These are phyloP conservation scores for Schizopora paradoxa DNA, from an alignment of 1,284 basidiomycete species.

Conservation along the genomic window DNA sequence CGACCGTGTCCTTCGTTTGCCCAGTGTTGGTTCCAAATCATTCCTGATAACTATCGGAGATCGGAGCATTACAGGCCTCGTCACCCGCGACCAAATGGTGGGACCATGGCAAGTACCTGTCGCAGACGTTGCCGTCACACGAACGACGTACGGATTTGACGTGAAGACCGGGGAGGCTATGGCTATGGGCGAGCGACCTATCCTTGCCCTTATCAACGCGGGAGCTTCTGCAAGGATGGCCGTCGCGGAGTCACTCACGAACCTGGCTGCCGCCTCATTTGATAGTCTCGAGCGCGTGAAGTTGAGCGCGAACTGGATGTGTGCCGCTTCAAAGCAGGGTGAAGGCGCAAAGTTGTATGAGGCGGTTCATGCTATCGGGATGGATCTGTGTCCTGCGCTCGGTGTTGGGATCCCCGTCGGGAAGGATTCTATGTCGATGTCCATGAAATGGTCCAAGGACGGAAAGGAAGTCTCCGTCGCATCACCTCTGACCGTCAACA, in stretches of 20 bases:
- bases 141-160: slow-evolving; percentile 90
- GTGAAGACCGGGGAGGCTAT: slow-evolving; percentile 88
- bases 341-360: slow-evolving; percentile 91
- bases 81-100: slow-evolving; percentile 97
- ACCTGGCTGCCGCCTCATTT: slow-evolving; percentile 81
- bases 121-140: slow-evolving; percentile 95
- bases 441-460: slow-evolving; percentile 90
- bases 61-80: slow-evolving; percentile 89
- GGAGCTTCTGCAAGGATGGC: slow-evolving; percentile 95
- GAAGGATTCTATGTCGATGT: slow-evolving; percentile 99
- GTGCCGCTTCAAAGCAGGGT: slow-evolving; percentile 84
- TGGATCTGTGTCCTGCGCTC: slow-evolving; percentile 92
- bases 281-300: slow-evolving; percentile 76
- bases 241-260: slow-evolving; percentile 90
- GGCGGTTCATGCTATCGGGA: slow-evolving; percentile 88
- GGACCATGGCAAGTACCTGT: slow-evolving; percentile 99
- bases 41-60: slow-evolving; percentile 99
- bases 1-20: slow-evolving; percentile 83
- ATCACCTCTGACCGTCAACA: slow-evolving; percentile 86
- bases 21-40: slow-evolving; percentile 90
- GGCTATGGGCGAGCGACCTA: slow-evolving; percentile 96
- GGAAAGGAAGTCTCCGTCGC: slow-evolving; percentile 75
- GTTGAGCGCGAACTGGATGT: slow-evolving; percentile 99
- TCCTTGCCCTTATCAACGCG: slow-evolving; percentile 81
- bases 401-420: slow-evolving; percentile 96